A percentile compares a stretch with the other conserved stretches of the same genome.
phyloP scores from a whole-genome alignment of 1,284 basidiomycete species.

The Peniophora sp. region DNA sequence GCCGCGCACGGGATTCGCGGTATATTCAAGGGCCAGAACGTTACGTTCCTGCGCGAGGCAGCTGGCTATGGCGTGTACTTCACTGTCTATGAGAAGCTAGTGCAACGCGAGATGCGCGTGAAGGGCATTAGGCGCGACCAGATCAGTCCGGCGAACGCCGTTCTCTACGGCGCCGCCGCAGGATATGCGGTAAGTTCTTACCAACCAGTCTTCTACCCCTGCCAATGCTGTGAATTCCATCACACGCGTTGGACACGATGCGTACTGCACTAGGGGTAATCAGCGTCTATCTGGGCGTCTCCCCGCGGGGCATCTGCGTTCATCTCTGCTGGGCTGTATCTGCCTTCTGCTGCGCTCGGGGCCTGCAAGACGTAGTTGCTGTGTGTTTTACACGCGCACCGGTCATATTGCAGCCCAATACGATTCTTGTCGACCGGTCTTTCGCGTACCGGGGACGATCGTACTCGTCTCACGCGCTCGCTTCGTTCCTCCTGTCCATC shows the following conservation, averaged over 20 bases:
- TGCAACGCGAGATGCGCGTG: constrained; percentile 74
- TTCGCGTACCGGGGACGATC: too few species aligned
- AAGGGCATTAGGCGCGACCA: constrained; percentile 69
- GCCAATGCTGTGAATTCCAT: constrained; percentile 1
- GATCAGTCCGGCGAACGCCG: constrained; percentile 68
- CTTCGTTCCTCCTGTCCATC: neutral
- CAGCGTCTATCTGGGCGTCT: neutral
- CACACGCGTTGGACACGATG: neutral
- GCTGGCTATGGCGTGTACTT: constrained; percentile 88
- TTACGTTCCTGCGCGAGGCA: constrained; percentile 85
- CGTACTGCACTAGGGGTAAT: neutral
- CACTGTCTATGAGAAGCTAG: constrained; percentile 86
- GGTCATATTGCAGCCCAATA: too few species aligned
- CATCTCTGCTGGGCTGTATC: too few species aligned
- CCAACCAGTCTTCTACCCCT: constrained; percentile 4
- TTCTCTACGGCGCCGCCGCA: constrained; percentile 81
- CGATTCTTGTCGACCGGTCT: too few species aligned
- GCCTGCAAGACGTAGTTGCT: too few species aligned
- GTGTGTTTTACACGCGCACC: too few species aligned
- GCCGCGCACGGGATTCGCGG: constrained; percentile 70
- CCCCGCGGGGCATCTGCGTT: neutral
- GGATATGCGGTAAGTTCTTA: constrained; percentile 67
- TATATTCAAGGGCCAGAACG: constrained; percentile 88
- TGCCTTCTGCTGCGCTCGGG: too few species aligned
- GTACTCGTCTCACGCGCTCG: neutral